Conservation (phyloP, 1,284 basidiomycete genomes). For the Tilletia indica region DNA sequence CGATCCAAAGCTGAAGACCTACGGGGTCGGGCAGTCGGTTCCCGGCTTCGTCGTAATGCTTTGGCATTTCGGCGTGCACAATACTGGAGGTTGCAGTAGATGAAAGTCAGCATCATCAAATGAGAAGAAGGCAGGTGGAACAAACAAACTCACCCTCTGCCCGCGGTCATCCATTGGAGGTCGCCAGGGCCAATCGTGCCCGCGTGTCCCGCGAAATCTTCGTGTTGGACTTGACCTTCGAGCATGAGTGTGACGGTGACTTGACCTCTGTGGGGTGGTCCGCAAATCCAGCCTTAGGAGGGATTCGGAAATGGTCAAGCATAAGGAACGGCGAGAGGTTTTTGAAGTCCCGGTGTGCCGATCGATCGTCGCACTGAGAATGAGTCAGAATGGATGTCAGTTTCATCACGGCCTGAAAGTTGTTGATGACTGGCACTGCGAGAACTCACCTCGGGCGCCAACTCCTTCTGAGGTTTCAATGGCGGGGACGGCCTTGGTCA, state of each 20-base stretch:
- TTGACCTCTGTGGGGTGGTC: slow-evolving; percentile 84
- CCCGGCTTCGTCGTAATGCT: slow-evolving; percentile 65
- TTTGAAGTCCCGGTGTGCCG: slow-evolving; percentile 71
- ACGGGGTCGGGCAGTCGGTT: slow-evolving; percentile 64
- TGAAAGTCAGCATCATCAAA: slow-evolving; percentile 3
- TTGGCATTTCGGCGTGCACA: slow-evolving; percentile 69
- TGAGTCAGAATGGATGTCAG: no score
- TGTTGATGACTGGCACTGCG: no score
- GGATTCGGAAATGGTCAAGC: slow-evolving; percentile 60
- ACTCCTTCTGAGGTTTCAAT: slow-evolving; percentile 83
- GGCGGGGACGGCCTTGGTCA: slow-evolving; percentile 73
- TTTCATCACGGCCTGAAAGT: no score
- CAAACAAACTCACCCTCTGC: slow-evolving; percentile 56
- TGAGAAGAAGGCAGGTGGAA: slow-evolving; percentile 22
- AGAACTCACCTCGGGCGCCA: slow-evolving; percentile 63
- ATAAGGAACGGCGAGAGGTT: slow-evolving; percentile 89
- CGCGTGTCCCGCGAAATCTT: slow-evolving; percentile 84
- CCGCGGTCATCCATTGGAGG: slow-evolving; percentile 93
- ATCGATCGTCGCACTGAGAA: slow-evolving; percentile 77
- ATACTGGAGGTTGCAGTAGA: slow-evolving; percentile 11
- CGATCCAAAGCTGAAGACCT: slow-evolving; percentile 90
- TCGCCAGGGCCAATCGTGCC: slow-evolving; percentile 72
- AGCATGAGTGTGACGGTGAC: slow-evolving; percentile 58
- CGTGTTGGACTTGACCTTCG: slow-evolving; percentile 64
- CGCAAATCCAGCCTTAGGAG: slow-evolving; percentile 60